phyloP scores from a whole-genome alignment of 192 early-diverging fungal species.

The Backusella macrospora region DNA sequence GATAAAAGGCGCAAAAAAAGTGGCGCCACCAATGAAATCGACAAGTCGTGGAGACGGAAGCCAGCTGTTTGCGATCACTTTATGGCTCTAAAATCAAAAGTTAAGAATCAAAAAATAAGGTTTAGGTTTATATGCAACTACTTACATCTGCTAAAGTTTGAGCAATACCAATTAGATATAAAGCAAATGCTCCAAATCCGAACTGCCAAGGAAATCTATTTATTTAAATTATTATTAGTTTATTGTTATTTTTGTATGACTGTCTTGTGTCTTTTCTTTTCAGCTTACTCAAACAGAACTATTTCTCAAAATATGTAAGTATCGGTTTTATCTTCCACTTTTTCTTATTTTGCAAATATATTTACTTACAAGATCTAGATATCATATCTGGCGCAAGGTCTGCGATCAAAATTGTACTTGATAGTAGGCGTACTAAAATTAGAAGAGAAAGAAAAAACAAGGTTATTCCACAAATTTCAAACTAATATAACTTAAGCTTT shows the following conservation, averaged over 20 bases:
- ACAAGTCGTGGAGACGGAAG: slow-evolving; percentile 32
- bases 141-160: slow-evolving; percentile 34
- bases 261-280: neutral
- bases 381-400: slow-evolving; percentile 22
- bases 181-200: slow-evolving; percentile 33
- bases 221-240: neutral
- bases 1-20: slow-evolving; percentile 31
- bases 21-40: slow-evolving; percentile 26
- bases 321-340: neutral
- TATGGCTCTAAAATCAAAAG: slow-evolving; percentile 28
- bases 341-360: neutral
- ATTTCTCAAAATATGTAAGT: neutral
- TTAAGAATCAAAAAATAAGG: neutral
- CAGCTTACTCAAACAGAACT: slow-evolving; percentile 15
- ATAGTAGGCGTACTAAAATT: slow-evolving; percentile 28
- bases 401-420: slow-evolving; percentile 23
- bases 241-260: neutral
- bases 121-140: neutral
- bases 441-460: neutral
- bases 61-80: slow-evolving; percentile 36
- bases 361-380: slow-evolving; percentile 30
- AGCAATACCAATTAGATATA: slow-evolving; percentile 39
- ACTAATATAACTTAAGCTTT: neutral
- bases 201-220: slow-evolving; percentile 34
- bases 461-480: neutral